Base-by-base conservation (phyloP, 2,329 filamentous ascomycete species). In the Sclerotiophoma versabilis region DNA sequence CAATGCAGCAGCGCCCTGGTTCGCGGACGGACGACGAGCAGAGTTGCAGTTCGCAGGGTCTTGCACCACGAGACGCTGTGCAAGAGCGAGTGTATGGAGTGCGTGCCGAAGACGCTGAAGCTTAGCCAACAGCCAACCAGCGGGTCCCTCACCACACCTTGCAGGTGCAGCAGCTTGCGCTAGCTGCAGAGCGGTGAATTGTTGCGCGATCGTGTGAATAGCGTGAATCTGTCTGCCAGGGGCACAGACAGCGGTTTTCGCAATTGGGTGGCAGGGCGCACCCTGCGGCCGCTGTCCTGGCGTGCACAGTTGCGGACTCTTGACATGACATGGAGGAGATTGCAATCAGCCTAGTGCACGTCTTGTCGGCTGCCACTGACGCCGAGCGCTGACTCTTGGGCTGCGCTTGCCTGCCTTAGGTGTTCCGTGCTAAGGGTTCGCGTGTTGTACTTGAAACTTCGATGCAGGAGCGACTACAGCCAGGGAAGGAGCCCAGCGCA, bases 391-490 rank as follows among this genome's bases (percentile, higher is more conserved):
- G 54, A 53, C 54, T 52, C 54, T 25, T 26, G 44, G 20, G 26
- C 5, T 20, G 36, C 38, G 42, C 54, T 47, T 48, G 33, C 36
- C 30, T 30, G 15, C 41, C 36, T 44, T 44, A 34, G 42, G 33
- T 43, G 51, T 41, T 54, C 38, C 19, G 51, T 46, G 49, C 58
- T 58, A 50, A 56, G 47, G 36, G 49, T 61, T 62, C 63, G 62
- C 51, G 51, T 60, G 48, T 52, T 62, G 57, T 57, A 62, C 54
- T 58, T 68, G 63, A 66, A 68, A 66, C 63, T 58, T 49, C 58
- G 59, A 44, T 38, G 45, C 55, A 58, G 51, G 45, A 54, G 51
- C 45, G 29, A 25, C 51, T 41, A 45, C 45, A 19, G 34, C 45
- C 51, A 54, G 39, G 51, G 51, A 46, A 49, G 41, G 45, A 36